phyloP scores from a whole-genome alignment of 257 asterid genomes.

The Salvia rosmarinus region DNA sequence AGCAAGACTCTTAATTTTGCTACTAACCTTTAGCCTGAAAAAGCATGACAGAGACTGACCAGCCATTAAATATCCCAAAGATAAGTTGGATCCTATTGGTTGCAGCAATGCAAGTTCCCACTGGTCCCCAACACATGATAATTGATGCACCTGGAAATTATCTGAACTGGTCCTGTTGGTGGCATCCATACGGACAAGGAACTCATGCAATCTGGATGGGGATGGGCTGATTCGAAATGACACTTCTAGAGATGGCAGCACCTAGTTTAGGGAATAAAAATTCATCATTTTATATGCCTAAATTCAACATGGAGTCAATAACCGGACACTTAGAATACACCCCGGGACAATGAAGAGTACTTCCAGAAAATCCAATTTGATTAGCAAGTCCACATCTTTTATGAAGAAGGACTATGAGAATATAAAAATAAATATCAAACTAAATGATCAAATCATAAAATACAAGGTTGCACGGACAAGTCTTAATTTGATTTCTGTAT shows the following conservation, averaged over 20 bases:
- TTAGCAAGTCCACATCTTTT: not conserved
- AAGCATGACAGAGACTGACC: conserved; percentile 89
- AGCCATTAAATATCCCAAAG: conserved; percentile 64
- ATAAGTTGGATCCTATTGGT: conserved; percentile 55
- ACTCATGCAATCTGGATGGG: conserved; percentile 81
- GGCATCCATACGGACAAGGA: conserved; percentile 86
- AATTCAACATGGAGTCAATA: conserved; percentile 19
- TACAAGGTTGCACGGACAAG: conserved; percentile 1
- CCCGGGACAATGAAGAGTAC: conserved; percentile 23
- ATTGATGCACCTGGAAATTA: conserved; percentile 79
- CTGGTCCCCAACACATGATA: conserved; percentile 80
- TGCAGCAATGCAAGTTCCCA: conserved; percentile 87
- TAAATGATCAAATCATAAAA: conserved; percentile 2
- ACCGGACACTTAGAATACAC: no score
- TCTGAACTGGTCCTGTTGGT: conserved; percentile 79
- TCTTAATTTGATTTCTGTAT: conserved; percentile 12
- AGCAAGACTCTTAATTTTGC: conserved; percentile 16
- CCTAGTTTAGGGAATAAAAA: conserved; percentile 48
- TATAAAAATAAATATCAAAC: conserved; percentile 24
- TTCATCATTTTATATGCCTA: conserved; percentile 24
- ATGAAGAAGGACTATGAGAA: conserved; percentile 12
- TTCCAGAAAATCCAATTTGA: conserved; percentile 21
- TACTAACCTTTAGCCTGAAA: conserved; percentile 90
- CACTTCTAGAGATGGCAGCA: conserved; percentile 85
- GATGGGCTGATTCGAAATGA: conserved; percentile 74